Conservation (phyloP, 1,139 yeast species). For the Suhomyces atakaporum region DNA sequence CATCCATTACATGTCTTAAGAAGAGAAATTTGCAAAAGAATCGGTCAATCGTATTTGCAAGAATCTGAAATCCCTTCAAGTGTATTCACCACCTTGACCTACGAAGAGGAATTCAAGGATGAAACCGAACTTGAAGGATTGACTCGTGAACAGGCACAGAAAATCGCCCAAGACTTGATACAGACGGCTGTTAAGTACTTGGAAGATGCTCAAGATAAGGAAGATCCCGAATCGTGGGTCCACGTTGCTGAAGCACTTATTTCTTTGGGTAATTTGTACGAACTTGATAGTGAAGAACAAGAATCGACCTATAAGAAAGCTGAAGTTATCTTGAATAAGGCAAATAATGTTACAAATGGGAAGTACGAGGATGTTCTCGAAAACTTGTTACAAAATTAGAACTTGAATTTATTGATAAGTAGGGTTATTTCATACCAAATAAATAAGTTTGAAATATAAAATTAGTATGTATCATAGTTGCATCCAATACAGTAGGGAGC, state of each 20-base stretch:
- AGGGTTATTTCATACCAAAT: too few species aligned
- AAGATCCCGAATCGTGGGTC: slow-evolving; percentile 81
- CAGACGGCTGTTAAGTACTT: slow-evolving; percentile 60
- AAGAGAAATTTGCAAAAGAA: slow-evolving; percentile 42
- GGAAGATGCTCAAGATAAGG: slow-evolving; percentile 61
- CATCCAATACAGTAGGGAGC: too few species aligned
- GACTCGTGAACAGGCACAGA: slow-evolving; percentile 46
- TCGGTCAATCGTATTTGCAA: slow-evolving; percentile 64
- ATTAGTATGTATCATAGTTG: too few species aligned
- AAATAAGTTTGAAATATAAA: too few species aligned
- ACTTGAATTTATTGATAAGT: too few species aligned
- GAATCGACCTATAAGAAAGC: slow-evolving; percentile 67
- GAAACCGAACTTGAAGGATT: slow-evolving; percentile 41
- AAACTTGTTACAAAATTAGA: slow-evolving; percentile 27
- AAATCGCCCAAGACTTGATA: slow-evolving; percentile 51
- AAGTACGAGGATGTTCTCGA: slow-evolving; percentile 63
- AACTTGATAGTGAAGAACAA: slow-evolving; percentile 65
- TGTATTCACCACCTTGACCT: slow-evolving; percentile 57
- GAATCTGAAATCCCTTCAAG: slow-evolving; percentile 63
- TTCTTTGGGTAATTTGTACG: slow-evolving; percentile 71
- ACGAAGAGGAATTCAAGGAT: slow-evolving; percentile 55
- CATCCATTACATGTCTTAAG: slow-evolving; percentile 24
- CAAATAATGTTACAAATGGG: slow-evolving; percentile 77
- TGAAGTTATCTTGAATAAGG: slow-evolving; percentile 58
- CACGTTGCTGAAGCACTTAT: slow-evolving; percentile 83